Evolutionary conservation across 192 early-diverging fungal species (phyloP).

Genomic region (Paraglomus occultum): DNA sequence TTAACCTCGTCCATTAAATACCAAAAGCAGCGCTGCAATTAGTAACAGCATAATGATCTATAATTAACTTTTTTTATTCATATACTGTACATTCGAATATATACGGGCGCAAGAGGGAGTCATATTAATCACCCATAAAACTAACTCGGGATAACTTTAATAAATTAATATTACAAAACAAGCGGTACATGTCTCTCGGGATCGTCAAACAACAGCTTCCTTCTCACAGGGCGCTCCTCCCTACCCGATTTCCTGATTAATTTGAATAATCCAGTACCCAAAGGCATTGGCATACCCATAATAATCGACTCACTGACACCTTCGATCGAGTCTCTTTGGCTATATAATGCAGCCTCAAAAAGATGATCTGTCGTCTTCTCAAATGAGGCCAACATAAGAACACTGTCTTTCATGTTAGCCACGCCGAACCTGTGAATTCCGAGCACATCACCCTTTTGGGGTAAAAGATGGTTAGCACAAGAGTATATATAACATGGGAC

Average conservation of each 20-base stretch:
- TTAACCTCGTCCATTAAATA: no score
- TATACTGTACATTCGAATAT: no score
- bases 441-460: constrained; percentile 83
- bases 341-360: constrained; percentile 96
- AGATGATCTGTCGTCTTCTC: constrained; percentile 99
- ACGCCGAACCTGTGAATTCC: constrained; percentile 99
- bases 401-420: constrained; percentile 99
- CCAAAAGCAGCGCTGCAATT: no score
- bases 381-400: constrained; percentile 98
- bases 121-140: no score
- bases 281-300: constrained; percentile 97
- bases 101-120: no score
- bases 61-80: no score
- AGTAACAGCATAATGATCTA: no score
- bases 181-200: constrained; percentile 37
- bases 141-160: no score
- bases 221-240: constrained; percentile 52
- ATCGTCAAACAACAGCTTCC: constrained; percentile 64
- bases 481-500: constrained; percentile 16
- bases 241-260: constrained; percentile 66
- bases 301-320: constrained; percentile 99
- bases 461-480: neutral
- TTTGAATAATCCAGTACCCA: constrained; percentile 97
- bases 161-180: no score
- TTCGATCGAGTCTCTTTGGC: constrained; percentile 88